These are phyloP conservation scores for Penicillium janthinellum DNA, from an alignment of 2,329 filamentous ascomycete genomes.

Conservation along the genomic window DNA sequence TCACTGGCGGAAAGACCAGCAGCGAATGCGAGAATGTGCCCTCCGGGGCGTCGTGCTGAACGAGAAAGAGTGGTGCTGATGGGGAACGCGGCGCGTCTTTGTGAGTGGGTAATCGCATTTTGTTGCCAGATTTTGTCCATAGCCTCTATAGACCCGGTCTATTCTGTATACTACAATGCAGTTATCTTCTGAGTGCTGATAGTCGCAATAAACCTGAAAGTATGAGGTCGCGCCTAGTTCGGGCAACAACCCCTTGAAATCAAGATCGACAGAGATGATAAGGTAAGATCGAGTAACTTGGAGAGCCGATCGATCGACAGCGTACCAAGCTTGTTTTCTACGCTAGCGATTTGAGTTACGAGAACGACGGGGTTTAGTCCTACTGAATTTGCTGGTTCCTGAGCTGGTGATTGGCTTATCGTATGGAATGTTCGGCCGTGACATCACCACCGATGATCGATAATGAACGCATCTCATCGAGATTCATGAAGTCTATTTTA, in stretches of 20 bases:
- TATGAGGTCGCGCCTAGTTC: no score
- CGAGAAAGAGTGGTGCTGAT: background rate
- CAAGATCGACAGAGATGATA: background rate
- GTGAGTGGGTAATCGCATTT: background rate
- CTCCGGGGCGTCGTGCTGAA: conserved; percentile 37
- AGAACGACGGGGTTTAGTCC: background rate
- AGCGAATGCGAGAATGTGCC: conserved; percentile 47
- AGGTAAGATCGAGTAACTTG: background rate
- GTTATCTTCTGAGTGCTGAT: no score
- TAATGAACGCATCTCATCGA: conserved; percentile 10
- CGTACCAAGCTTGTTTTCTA: background rate
- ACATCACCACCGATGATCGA: conserved; percentile 19
- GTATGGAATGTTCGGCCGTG: conserved; percentile 14
- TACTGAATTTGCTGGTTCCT: background rate
- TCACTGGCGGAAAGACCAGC: conserved; percentile 56
- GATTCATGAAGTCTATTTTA: no score
- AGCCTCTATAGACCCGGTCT: background rate
- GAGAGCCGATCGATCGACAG: background rate
- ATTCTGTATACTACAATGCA: background rate
- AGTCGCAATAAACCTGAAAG: no score
- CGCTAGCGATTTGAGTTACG: background rate
- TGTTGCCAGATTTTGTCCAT: background rate
- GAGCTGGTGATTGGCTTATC: conserved; percentile 22
- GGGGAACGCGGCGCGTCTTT: background rate
- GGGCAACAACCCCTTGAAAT: no score